A percentile compares a stretch with the other conserved stretches of the same genome.
phyloP scores from a whole-genome alignment of 164 flowering plant species.

The Nelumbo lutea region DNA sequence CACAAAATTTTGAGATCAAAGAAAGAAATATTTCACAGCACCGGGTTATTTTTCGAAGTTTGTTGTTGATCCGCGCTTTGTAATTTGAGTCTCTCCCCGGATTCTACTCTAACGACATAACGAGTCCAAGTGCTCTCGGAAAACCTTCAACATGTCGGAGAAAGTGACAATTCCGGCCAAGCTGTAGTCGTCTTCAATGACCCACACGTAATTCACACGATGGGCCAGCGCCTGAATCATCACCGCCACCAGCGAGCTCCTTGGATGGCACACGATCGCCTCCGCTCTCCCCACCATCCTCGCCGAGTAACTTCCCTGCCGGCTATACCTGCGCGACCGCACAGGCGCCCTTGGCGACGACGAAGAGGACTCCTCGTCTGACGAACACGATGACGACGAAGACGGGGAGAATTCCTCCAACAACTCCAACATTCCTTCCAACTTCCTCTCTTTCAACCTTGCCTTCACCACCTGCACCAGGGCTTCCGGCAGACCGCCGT shows the following conservation, averaged over 20 bases:
- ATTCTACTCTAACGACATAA: no score
- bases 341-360: constrained; percentile 12
- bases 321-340: constrained; percentile 25
- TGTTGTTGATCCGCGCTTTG: no score
- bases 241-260: constrained; percentile 86
- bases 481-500: constrained; percentile 77
- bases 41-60: no score
- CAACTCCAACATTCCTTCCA: constrained; percentile 45
- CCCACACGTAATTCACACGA: constrained; percentile 90
- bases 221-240: constrained; percentile 93
- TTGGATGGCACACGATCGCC: constrained; percentile 73
- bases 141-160: constrained; percentile 49
- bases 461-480: constrained; percentile 45
- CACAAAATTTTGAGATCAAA: no score
- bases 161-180: constrained; percentile 82
- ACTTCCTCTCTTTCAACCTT: constrained; percentile 44
- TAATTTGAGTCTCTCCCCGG: no score
- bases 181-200: constrained; percentile 60
- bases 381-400: constrained; percentile 18
- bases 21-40: no score
- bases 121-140: constrained; percentile 45
- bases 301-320: constrained; percentile 56
- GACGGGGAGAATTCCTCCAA: constrained; percentile 17
- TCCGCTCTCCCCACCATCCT: constrained; percentile 64
- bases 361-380: constrained; percentile 50